A percentile compares a stretch with the other conserved stretches of the same genome.
Evolutionary conservation across 768 basidiomycete species (phyloP).

Genomic region (Rhizopogon sp.): DNA sequence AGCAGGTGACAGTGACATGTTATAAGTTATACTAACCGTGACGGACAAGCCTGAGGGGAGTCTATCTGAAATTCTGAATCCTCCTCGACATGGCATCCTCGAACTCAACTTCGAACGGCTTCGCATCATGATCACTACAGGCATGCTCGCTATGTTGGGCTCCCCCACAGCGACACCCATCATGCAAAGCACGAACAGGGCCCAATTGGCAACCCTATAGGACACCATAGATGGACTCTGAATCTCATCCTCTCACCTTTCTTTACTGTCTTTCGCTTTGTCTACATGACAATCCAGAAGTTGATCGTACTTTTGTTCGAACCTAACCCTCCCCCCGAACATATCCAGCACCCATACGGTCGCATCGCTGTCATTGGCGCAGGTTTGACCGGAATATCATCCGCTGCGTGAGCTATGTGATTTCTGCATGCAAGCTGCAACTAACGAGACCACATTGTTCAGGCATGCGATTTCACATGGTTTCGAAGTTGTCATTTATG

Average conservation of each 20-base stretch:
- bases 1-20: too few relatives aligned
- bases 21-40: too few relatives aligned
- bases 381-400: conserved; percentile 48
- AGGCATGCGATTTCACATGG: conserved; percentile 45
- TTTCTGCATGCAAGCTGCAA: not conserved
- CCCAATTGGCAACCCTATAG: too few relatives aligned
- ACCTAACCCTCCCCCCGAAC: conserved; percentile 20
- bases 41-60: too few relatives aligned
- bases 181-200: too few relatives aligned
- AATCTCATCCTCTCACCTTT: not conserved
- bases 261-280: conserved; percentile 11
- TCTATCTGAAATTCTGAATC: too few relatives aligned
- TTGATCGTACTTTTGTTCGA: conserved; percentile 38
- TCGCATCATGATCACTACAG: too few relatives aligned
- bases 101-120: too few relatives aligned
- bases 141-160: too few relatives aligned
- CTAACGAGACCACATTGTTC: not conserved
- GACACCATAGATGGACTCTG: not conserved
- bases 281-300: conserved; percentile 32
- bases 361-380: conserved; percentile 48
- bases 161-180: too few relatives aligned
- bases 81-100: too few relatives aligned
- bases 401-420: conserved; percentile 34
- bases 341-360: conserved; percentile 29
- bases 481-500: conserved; percentile 49